Percentiles rank a stretch among this genome's conserved stretches.
Conservation (phyloP, 2,329 filamentous ascomycete genomes). For the Diplocarpon rosae region DNA sequence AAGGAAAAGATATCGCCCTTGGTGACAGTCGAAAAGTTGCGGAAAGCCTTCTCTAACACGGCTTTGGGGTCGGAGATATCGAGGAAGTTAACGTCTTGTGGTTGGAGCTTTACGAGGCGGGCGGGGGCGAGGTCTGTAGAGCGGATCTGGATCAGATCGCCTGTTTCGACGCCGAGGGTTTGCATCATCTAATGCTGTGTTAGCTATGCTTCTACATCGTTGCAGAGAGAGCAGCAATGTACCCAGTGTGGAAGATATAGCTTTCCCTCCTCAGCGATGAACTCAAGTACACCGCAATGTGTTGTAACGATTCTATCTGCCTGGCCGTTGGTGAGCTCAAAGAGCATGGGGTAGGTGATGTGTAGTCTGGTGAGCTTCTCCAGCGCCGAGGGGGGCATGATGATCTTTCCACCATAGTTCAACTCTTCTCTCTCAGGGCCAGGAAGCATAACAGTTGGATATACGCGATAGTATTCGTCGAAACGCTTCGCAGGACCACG, state of each 20-base stretch:
- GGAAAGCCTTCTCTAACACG: constrained; percentile 90
- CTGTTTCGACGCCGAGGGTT: constrained; percentile 77
- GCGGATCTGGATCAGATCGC: constrained; percentile 90
- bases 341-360: constrained; percentile 94
- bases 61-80: constrained; percentile 97
- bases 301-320: constrained; percentile 55
- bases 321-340: constrained; percentile 87
- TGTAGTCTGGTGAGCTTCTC: constrained; percentile 94
- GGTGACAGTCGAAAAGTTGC: constrained; percentile 88
- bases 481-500: constrained; percentile 57
- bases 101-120: constrained; percentile 90
- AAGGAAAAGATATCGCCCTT: constrained; percentile 95
- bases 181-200: constrained; percentile 66
- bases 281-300: constrained; percentile 92
- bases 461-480: constrained; percentile 97
- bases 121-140: constrained; percentile 87
- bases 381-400: constrained; percentile 89
- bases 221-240: constrained; percentile 23
- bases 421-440: constrained; percentile 79
- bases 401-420: constrained; percentile 95
- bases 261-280: constrained; percentile 93
- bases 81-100: constrained; percentile 85
- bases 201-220: constrained; percentile 3
- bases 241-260: constrained; percentile 96
- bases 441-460: constrained; percentile 88